These are phyloP conservation scores for Apostasia ramifera DNA, from an alignment of 106 monocot genomes.

Conservation along the genomic window DNA sequence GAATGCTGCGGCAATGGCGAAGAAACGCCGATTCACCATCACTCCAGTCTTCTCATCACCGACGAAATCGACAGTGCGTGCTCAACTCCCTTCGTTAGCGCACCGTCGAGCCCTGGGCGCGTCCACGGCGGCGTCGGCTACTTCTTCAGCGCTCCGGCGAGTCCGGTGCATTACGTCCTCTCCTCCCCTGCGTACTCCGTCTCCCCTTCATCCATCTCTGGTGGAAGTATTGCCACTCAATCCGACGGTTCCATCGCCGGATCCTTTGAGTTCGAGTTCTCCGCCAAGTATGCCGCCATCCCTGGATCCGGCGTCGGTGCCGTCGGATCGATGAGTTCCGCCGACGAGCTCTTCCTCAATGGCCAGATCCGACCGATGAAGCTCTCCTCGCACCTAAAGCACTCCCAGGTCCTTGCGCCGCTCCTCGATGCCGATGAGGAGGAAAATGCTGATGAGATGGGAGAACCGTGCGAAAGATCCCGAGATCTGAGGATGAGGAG, in stretches of 20 bases:
- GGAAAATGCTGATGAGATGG: constrained; percentile 11
- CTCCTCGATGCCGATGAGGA: constrained; percentile 44
- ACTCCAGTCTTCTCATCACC: background rate
- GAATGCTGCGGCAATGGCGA: background rate
- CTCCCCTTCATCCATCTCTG: background rate
- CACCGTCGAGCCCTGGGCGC: constrained; percentile 50
- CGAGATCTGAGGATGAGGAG: constrained; percentile 64
- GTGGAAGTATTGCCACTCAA: background rate
- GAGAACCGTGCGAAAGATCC: constrained; percentile 15
- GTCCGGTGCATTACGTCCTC: constrained; percentile 61
- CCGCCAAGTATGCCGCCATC: constrained; percentile 1
- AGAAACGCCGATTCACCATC: background rate
- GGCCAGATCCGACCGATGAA: constrained; percentile 82
- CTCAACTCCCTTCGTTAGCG: constrained; percentile 52
- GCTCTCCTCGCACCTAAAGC: constrained; percentile 49
- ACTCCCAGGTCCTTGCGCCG: constrained; percentile 41
- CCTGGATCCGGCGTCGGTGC: constrained; percentile 9
- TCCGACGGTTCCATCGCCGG: constrained; percentile 4
- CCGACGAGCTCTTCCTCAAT: constrained; percentile 79
- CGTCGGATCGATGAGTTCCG: constrained; percentile 56
- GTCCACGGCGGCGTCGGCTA: constrained; percentile 16
- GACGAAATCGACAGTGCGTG: constrained; percentile 20
- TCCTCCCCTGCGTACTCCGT: constrained; percentile 12
- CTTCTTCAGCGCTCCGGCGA: constrained; percentile 61
- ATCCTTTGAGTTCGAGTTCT: constrained; percentile 48